Evolutionary conservation across 495 filamentous ascomycete species (phyloP).

Genomic region (Wilcoxina mikolae): DNA sequence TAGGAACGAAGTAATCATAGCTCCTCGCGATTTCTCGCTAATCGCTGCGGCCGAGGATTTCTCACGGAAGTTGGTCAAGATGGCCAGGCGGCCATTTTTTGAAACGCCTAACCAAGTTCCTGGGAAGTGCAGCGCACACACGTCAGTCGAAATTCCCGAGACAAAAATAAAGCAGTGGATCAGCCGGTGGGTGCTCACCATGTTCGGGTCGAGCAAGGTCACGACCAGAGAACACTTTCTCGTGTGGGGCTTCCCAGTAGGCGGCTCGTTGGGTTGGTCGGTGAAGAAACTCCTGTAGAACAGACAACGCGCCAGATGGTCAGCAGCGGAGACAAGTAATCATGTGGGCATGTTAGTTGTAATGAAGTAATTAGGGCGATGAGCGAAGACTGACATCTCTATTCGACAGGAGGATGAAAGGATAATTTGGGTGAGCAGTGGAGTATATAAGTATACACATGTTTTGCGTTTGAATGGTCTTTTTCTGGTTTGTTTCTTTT

Average conservation of each 20-base stretch:
- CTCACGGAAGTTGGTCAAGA: slow-evolving; percentile 92
- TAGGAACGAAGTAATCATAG: slow-evolving; percentile 81
- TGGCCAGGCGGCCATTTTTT: slow-evolving; percentile 64
- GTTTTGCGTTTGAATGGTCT: not conserved
- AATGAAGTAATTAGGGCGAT: too few species aligned
- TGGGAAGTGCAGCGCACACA: slow-evolving; percentile 20
- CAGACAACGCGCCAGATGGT: not conserved
- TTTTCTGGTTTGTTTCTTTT: too few species aligned
- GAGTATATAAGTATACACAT: slow-evolving; percentile 94
- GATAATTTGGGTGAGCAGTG: slow-evolving; percentile 78
- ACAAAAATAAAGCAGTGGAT: not conserved
- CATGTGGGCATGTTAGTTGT: slow-evolving; percentile 6
- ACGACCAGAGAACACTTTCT: slow-evolving; percentile 50
- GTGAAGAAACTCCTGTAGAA: slow-evolving; percentile 59
- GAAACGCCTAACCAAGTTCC: slow-evolving; percentile 96
- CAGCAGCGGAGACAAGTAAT: not conserved
- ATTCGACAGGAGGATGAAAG: slow-evolving; percentile 81
- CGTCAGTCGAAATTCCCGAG: not conserved
- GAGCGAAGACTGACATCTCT: slow-evolving; percentile 52
- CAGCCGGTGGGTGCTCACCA: slow-evolving; percentile 17
- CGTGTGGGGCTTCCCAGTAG: slow-evolving; percentile 60
- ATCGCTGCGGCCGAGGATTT: slow-evolving; percentile 30
- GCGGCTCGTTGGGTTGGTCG: slow-evolving; percentile 70
- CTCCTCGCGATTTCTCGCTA: slow-evolving; percentile 40
- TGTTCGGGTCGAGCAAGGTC: slow-evolving; percentile 47